Evolutionary conservation across 1,284 basidiomycete genomes (phyloP).

Genomic region (Ustilago tritici): DNA sequence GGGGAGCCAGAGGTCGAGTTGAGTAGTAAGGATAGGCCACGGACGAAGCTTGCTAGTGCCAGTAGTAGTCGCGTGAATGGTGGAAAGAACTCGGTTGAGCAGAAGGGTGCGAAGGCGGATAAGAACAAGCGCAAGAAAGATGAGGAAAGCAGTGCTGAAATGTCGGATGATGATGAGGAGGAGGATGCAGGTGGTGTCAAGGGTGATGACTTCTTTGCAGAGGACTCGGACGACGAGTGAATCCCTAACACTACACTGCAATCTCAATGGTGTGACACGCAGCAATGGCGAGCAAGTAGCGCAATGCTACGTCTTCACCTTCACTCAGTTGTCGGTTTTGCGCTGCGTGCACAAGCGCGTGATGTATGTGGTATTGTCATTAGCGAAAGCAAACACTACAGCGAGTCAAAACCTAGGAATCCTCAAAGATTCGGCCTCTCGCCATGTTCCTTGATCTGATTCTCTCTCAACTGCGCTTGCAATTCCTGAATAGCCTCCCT

Average conservation of each 20-base stretch:
- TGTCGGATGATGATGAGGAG: not conserved
- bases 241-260: not conserved
- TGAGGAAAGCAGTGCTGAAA: constrained; percentile 17
- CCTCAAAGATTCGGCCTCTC: constrained; percentile 20
- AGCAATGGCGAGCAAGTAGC: too few species aligned
- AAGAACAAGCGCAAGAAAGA: constrained; percentile 40
- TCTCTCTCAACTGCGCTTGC: constrained; percentile 34
- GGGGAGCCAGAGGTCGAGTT: constrained; percentile 54
- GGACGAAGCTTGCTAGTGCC: constrained; percentile 18
- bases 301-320: not conserved
- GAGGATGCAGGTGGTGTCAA: constrained; percentile 27
- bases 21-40: constrained; percentile 26
- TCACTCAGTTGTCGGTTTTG: too few species aligned
- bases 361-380: not conserved
- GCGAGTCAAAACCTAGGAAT: too few species aligned
- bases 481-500: constrained; percentile 41
- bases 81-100: constrained; percentile 15
- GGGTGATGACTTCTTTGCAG: constrained; percentile 55
- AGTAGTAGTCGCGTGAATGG: constrained; percentile 6
- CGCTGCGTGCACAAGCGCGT: not conserved
- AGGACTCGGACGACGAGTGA: constrained; percentile 41
- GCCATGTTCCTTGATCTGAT: constrained; percentile 32
- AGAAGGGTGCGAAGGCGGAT: constrained; percentile 23
- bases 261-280: not conserved
- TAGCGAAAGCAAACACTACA: not conserved